These are phyloP conservation scores for Cephalotrichum gorgonifer DNA, from an alignment of 2,329 filamentous ascomycete genomes.

Conservation along the genomic window DNA sequence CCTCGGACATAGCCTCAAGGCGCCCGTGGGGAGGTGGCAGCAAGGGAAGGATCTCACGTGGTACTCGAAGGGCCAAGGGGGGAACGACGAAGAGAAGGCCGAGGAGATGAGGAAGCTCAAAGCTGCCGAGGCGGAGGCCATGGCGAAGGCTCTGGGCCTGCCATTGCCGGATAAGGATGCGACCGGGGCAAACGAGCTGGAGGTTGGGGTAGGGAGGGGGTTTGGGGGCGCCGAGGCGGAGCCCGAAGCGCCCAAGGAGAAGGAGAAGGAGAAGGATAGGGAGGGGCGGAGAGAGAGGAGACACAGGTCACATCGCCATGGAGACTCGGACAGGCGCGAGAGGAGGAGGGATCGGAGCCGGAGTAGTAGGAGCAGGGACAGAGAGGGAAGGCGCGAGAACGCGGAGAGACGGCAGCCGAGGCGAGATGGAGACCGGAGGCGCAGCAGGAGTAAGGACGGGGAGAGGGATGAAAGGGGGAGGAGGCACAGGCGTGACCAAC, in stretches of 20 bases:
- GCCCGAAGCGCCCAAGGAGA: conserved; percentile 12
- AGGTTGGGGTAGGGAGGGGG: conserved; percentile 35
- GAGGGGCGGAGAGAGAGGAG: conserved; percentile 12
- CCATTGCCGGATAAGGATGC: conserved; percentile 53
- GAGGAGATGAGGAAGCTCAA: conserved; percentile 77
- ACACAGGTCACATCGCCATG: conserved; percentile 1
- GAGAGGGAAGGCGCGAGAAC: conserved; percentile 27
- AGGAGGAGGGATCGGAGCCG: conserved; percentile 12
- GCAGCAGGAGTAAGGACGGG: conserved; percentile 8
- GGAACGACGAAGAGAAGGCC: conserved; percentile 41
- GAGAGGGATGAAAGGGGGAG: neutral
- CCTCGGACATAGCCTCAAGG: conserved; percentile 85
- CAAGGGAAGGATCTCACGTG: conserved; percentile 59
- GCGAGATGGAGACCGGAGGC: conserved; percentile 7
- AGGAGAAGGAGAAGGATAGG: conserved; percentile 12
- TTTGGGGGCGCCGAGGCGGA: conserved; percentile 16
- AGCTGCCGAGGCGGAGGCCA: conserved; percentile 85
- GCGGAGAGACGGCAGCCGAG: conserved; percentile 12
- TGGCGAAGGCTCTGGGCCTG: conserved; percentile 72
- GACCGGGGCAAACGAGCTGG: conserved; percentile 58
- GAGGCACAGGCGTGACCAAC: conserved; percentile 15
- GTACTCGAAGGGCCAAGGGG: conserved; percentile 48
- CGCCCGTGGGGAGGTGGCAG: conserved; percentile 87
- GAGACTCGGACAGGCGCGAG: conserved; percentile 9
- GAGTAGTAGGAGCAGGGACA: conserved; percentile 15